Evolutionary conservation across 2,329 filamentous ascomycete species (phyloP).

Genomic region (Colletotrichum plurivorum): DNA sequence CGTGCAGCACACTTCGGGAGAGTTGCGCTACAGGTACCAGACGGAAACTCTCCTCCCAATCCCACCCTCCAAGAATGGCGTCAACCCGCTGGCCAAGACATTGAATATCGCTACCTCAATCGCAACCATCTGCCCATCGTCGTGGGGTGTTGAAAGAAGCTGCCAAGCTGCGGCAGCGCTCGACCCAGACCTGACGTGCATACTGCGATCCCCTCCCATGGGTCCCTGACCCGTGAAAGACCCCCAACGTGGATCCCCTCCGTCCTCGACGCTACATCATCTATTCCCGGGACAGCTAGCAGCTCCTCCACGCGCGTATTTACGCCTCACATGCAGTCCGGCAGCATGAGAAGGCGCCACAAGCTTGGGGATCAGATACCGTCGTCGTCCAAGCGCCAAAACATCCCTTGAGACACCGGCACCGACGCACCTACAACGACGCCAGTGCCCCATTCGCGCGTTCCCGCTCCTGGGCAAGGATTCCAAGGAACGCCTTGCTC

Average conservation of each 20-base stretch:
- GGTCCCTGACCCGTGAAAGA: conserved; percentile 1
- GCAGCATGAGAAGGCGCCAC: conserved; percentile 27
- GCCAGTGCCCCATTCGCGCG: neutral
- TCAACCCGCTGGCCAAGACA: neutral
- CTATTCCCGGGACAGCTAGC: neutral
- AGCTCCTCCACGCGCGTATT: conserved; percentile 8
- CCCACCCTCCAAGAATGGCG: too few relatives aligned
- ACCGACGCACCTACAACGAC: too few relatives aligned
- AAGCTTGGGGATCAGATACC: conserved; percentile 30
- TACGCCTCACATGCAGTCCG: conserved; percentile 3
- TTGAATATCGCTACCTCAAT: neutral
- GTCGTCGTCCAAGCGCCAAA: conserved; percentile 28
- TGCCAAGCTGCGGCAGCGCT: conserved; percentile 1
- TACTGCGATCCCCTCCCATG: conserved; percentile 1
- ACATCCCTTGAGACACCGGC: conserved; percentile 23
- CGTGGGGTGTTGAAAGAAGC: neutral
- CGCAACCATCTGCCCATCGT: neutral
- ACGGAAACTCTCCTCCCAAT: too few relatives aligned
- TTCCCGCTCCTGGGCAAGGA: too few relatives aligned
- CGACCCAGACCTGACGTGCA: conserved; percentile 7
- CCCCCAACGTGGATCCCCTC: neutral
- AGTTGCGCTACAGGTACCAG: neutral
- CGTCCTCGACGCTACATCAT: neutral
- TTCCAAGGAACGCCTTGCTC: too few relatives aligned
- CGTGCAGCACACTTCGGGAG: neutral